phyloP scores from a whole-genome alignment of 2,329 filamentous ascomycete genomes.

The Neofusicoccum umdonicola region DNA sequence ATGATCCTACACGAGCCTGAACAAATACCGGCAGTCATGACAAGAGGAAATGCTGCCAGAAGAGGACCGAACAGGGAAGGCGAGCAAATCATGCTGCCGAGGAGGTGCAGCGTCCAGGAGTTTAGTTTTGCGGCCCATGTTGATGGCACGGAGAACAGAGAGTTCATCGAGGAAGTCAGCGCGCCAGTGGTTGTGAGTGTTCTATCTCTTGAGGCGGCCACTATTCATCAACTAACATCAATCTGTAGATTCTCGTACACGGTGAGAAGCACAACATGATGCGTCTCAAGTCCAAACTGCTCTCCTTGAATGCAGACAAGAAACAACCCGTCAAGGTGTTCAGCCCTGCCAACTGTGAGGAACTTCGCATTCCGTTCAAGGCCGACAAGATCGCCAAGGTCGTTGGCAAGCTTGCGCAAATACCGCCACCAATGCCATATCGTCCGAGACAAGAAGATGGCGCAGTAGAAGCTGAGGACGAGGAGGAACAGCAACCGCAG shows the following conservation, averaged over 20 bases:
- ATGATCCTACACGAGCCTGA: conserved; percentile 93
- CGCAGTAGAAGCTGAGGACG: conserved; percentile 27
- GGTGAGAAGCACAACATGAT: conserved; percentile 99
- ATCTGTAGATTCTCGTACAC: conserved; percentile 79
- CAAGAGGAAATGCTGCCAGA: conserved; percentile 56
- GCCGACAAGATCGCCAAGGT: conserved; percentile 95
- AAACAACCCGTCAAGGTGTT: conserved; percentile 83
- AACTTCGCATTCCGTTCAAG: conserved; percentile 91
- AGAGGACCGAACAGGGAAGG: conserved; percentile 63
- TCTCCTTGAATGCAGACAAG: conserved; percentile 85
- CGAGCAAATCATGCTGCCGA: conserved; percentile 84
- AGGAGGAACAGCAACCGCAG: conserved; percentile 35
- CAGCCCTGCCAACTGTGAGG: conserved; percentile 91
- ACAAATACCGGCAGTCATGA: conserved; percentile 92
- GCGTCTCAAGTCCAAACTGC: conserved; percentile 87
- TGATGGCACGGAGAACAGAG: conserved; percentile 90
- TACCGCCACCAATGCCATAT: conserved; percentile 60
- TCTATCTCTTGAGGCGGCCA: not conserved
- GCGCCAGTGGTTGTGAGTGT: conserved; percentile 85
- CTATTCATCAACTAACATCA: not conserved
- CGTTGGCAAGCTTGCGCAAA: conserved; percentile 85
- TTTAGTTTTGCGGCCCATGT: conserved; percentile 96
- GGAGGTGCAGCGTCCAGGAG: conserved; percentile 89
- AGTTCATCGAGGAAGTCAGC: conserved; percentile 92
- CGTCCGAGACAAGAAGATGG: conserved; percentile 41